Percentiles rank a stretch among this genome's conserved stretches.
These are phyloP conservation scores for Castanea mollissima DNA, from an alignment of 306 rosid species.

Conservation along the genomic window DNA sequence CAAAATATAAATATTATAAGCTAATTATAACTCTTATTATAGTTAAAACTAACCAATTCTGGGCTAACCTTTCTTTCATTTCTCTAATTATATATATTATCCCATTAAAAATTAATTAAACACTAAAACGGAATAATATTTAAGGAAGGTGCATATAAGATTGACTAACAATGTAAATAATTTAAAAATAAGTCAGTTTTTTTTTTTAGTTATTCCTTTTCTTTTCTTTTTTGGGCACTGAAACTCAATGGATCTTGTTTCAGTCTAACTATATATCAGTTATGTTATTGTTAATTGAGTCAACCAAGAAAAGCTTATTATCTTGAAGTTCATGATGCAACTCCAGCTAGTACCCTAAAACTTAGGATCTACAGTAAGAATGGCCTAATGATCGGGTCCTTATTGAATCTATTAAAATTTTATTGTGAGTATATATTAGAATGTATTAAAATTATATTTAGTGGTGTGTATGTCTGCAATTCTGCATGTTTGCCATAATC, in stretches of 20 bases:
- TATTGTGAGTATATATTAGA: not conserved
- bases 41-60: constrained; percentile 6
- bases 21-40: constrained; percentile 1
- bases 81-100: not conserved
- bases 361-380: constrained; percentile 1
- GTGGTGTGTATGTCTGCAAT: not conserved
- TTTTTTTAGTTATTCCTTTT: too few relatives aligned
- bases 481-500: not conserved
- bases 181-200: too few relatives aligned
- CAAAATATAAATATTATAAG: constrained; percentile 5
- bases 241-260: too few relatives aligned
- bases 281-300: not conserved
- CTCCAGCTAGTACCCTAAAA: not conserved
- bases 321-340: not conserved
- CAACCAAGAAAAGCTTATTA: constrained; percentile 6
- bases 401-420: not conserved
- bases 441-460: not conserved
- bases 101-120: not conserved
- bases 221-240: too few relatives aligned
- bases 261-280: too few relatives aligned
- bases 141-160: not conserved
- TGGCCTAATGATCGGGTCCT: not conserved
- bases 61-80: not conserved
- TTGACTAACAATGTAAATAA: too few relatives aligned
- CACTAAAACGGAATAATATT: not conserved